Evolutionary conservation across 139 green algal genomes (phyloP), one percentile per base, ranked within the genome.

Genomic region (Microglena sp.): DNA sequence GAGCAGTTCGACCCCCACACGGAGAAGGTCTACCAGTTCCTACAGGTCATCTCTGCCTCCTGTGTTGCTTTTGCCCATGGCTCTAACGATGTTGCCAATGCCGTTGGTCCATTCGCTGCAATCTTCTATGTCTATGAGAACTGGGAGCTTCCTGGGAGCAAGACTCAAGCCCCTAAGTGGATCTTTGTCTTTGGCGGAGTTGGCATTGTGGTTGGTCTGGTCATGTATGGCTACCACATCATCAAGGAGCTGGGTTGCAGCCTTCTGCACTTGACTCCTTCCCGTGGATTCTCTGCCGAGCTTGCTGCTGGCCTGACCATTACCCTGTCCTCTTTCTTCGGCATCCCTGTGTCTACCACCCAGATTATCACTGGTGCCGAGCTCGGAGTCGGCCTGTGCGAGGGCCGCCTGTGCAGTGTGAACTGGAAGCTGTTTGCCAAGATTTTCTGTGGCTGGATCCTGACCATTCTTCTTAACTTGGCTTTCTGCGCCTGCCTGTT

Each of bases 1-100:
- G 73, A 67, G 64, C 33, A 77, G 35, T 95, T 92, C 56, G 82
- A 90, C 63, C 44, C 66, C 1, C 73, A 79, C 44, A 89, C 86
- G 0, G 88, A 95, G 79, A 60, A 77, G 11, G 58, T 76, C 11
- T 79, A 68, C 58, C 64, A 75, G 44, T 69, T 69, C 65, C 71
- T 68, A 5, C 60, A 55, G 33, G 60, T 33, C 26, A 65, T 95
- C 69, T 90, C 89, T 27, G 86, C 92, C 2, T 85, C 76, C 60
- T 85, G 76, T 31, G 85, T 90, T 43, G 84, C 84, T 1, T 96
- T 98, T 64, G 77, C 87, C 4, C 89, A 95, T 66, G 89, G 89
- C 3, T 34, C 73, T 46, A 75, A 79, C 46, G 89, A 95, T 70
- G 85, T 95, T 0, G 83, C 86, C 59, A 96, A 96, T 50, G 73